These are phyloP conservation scores for Fraxinus latifolia DNA, from an alignment of 305 asterid species.

Conservation along the genomic window DNA sequence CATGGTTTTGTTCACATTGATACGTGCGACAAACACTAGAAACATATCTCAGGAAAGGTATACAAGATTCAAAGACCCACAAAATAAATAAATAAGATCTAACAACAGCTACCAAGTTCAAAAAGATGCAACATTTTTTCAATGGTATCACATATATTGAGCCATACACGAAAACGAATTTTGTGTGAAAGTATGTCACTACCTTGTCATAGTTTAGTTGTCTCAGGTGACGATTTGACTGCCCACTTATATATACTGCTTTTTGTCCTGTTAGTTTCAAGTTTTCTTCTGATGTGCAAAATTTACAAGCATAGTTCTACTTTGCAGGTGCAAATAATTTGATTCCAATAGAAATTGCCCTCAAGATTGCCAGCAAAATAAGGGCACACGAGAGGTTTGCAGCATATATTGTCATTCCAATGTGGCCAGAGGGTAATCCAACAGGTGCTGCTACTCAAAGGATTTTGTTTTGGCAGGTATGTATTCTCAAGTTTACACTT, in stretches of 20 bases:
- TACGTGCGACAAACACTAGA: neutral
- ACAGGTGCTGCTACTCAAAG: constrained; percentile 96
- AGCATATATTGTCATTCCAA: constrained; percentile 82
- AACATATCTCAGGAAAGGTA: neutral
- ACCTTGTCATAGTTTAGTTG: neutral
- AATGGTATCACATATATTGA: neutral
- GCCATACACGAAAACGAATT: neutral
- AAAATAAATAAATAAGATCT: neutral
- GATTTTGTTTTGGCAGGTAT: constrained; percentile 95
- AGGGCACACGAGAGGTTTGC: constrained; percentile 89
- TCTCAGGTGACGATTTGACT: neutral
- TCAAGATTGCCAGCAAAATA: constrained; percentile 77
- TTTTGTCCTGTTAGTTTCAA: neutral
- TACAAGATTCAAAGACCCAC: neutral
- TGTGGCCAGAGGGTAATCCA: constrained; percentile 99
- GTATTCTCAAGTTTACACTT: neutral
- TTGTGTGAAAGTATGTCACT: neutral
- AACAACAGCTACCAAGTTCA: neutral
- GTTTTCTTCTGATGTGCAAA: neutral
- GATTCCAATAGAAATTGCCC: constrained; percentile 91
- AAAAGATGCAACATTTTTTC: neutral
- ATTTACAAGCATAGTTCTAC: constrained; percentile 1
- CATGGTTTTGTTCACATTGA: neutral
- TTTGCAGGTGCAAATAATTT: constrained; percentile 80
- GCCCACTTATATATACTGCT: neutral